A percentile compares a stretch with the other conserved stretches of the same genome.
Evolutionary conservation across 768 basidiomycete genomes (phyloP).

Genomic region (Lactarius akahatsu): DNA sequence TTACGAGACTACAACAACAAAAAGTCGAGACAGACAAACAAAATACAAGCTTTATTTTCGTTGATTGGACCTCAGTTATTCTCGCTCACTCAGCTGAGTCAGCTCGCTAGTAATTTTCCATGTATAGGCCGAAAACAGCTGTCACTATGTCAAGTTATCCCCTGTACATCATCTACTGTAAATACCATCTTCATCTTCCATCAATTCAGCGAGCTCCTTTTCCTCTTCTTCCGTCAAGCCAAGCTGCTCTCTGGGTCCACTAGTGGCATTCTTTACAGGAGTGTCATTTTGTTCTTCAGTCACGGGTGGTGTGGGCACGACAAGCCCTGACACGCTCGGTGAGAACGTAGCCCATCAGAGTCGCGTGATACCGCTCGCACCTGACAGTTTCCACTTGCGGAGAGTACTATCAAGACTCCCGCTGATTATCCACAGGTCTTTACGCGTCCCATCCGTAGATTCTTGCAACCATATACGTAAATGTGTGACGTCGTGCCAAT

Average conservation of each 20-base stretch:
- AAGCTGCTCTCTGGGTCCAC: conserved; percentile 30
- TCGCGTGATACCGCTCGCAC: conserved; percentile 37
- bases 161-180: neutral
- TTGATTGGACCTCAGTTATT: too few relatives aligned
- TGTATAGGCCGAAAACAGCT: too few relatives aligned
- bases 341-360: conserved; percentile 1
- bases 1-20: too few relatives aligned
- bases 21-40: too few relatives aligned
- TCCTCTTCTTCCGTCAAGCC: conserved; percentile 87
- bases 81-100: too few relatives aligned
- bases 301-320: neutral
- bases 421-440: conserved; percentile 81
- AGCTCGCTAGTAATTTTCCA: too few relatives aligned
- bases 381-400: conserved; percentile 75
- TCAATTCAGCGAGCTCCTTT: conserved; percentile 79
- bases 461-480: conserved; percentile 70
- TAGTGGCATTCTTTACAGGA: neutral
- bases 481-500: conserved; percentile 86
- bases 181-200: conserved; percentile 39
- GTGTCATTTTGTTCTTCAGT: neutral
- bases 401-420: conserved; percentile 85
- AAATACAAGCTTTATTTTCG: too few relatives aligned
- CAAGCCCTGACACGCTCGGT: conserved; percentile 12
- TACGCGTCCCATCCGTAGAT: conserved; percentile 46
- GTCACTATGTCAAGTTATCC: neutral